Evolutionary conservation across 768 basidiomycete species (phyloP), one percentile per base, ranked within the genome.

Genomic region (Leccinellum luteum): DNA sequence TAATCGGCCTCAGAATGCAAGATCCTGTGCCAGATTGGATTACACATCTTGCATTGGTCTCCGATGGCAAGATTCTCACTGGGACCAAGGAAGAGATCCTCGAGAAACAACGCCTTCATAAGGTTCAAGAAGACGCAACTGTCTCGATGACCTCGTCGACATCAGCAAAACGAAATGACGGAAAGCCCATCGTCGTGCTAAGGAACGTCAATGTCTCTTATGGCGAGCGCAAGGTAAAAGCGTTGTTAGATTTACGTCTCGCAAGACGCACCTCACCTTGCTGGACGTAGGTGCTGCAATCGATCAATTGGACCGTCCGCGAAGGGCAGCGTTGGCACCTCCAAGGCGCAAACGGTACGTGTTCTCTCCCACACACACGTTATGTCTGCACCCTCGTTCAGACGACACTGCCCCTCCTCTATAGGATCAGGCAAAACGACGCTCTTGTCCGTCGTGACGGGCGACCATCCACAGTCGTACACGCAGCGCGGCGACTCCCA

Each of bases 401-500:
- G 48, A 43, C 17, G 8, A 25, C 14, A 0, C 7, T 28, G 4
- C 17, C 14, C 23, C 4, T 21, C 3, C 14, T 6, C 5, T 23
- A 14, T 66, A 92, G 91, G 96, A 47, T 94, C 92, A 0, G 96
- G 96, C 15, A 99, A 98, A 76, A 94, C 94, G 1, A 98, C 96
- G 0, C 85, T 98, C 6, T 79, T 98, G 21, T 86, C 95, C 17
- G 72, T 98, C 30, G 75, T 99, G 38, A 93, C 93, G 0, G 96
- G 96, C 25, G 94, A 96, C 68, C 96, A 98, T 71, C 96, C 96
- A 0, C 92, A 94, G 60, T 98, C 96, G 1, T 98, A 89, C 75
- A 87, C 86, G 5, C 90, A 92, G 66, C 69, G 70, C 27, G 57
- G 57, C 30, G 55, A 64, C 70, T 60, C 79, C 56, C 75, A 75